phyloP scores from a whole-genome alignment of 441 rosid genomes.

The Eruca vesicaria region DNA sequence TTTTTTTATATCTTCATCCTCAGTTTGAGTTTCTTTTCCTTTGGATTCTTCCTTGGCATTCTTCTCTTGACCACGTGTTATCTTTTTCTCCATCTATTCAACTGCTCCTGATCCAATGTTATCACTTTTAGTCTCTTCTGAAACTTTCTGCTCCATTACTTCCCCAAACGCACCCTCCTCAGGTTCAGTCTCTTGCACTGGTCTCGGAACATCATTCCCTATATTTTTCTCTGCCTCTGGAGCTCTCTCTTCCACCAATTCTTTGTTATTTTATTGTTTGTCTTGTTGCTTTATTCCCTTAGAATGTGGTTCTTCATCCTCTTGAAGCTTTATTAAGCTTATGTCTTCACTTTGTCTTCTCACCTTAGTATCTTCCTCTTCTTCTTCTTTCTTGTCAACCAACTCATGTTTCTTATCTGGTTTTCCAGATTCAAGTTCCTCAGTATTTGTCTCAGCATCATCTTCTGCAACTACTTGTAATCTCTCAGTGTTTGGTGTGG shows the following conservation, averaged over 20 bases:
- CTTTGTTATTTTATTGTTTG: not conserved
- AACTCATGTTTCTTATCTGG: not conserved
- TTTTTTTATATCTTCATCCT: too few relatives aligned
- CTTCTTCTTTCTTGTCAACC: slow-evolving; percentile 15
- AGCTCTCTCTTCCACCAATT: not conserved
- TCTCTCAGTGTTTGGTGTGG: not conserved
- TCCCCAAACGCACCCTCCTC: too few relatives aligned
- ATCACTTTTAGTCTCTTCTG: too few relatives aligned
- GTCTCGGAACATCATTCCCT: not conserved
- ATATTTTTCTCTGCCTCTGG: not conserved
- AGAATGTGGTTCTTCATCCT: slow-evolving; percentile 10
- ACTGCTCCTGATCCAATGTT: too few relatives aligned
- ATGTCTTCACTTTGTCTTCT: not conserved
- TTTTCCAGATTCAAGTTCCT: not conserved
- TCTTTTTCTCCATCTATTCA: too few relatives aligned
- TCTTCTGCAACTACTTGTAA: too few relatives aligned
- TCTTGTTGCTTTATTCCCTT: not conserved
- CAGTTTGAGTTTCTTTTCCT: too few relatives aligned
- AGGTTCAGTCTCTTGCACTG: too few relatives aligned
- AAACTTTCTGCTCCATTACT: too few relatives aligned
- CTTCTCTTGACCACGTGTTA: too few relatives aligned
- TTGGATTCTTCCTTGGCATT: too few relatives aligned
- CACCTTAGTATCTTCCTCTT: not conserved
- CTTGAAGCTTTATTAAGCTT: too few relatives aligned
- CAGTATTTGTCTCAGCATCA: not conserved